These are phyloP conservation scores for Coprinopsis strossmayeri DNA, from an alignment of 768 basidiomycete species.

Conservation along the genomic window DNA sequence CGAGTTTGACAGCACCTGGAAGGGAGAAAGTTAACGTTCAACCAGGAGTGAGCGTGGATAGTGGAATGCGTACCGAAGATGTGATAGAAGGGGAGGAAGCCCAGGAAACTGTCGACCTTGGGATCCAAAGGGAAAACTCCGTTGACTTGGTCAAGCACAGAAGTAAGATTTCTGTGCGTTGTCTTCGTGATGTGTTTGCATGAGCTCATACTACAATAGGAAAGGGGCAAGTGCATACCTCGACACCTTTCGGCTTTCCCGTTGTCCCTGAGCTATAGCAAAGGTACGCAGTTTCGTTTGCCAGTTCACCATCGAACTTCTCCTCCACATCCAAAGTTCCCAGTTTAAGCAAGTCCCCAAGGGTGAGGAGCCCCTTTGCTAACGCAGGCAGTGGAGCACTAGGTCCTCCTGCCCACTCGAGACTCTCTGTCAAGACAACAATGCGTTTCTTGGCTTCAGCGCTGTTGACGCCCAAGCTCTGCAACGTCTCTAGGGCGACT, in stretches of 20 bases:
- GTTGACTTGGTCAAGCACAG: constrained; percentile 46
- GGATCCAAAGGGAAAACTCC: constrained; percentile 37
- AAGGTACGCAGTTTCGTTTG: constrained; percentile 56
- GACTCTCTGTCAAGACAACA: constrained; percentile 45
- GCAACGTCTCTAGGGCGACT: constrained; percentile 52
- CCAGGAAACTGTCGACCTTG: constrained; percentile 47
- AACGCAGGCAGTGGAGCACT: constrained; percentile 19
- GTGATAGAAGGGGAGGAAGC: constrained; percentile 55
- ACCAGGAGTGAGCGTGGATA: background rate
- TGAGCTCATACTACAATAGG: constrained; percentile 4
- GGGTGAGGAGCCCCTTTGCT: constrained; percentile 25
- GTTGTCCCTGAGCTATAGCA: constrained; percentile 73
- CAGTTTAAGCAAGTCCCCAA: constrained; percentile 45
- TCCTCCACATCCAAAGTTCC: constrained; percentile 48
- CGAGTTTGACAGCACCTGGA: constrained; percentile 53
- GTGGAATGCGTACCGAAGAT: constrained; percentile 28
- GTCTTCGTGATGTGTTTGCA: constrained; percentile 29
- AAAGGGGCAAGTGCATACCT: constrained; percentile 24
- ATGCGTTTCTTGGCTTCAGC: constrained; percentile 46
- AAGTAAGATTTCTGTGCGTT: constrained; percentile 62
- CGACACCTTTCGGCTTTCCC: constrained; percentile 68
- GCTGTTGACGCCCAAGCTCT: constrained; percentile 36
- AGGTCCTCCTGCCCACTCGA: constrained; percentile 41
- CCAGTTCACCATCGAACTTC: constrained; percentile 41
- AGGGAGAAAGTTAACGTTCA: background rate